Evolutionary conservation across 1,139 yeast species (phyloP).

Genomic region (Chernovozyma sophiae-reginae): DNA sequence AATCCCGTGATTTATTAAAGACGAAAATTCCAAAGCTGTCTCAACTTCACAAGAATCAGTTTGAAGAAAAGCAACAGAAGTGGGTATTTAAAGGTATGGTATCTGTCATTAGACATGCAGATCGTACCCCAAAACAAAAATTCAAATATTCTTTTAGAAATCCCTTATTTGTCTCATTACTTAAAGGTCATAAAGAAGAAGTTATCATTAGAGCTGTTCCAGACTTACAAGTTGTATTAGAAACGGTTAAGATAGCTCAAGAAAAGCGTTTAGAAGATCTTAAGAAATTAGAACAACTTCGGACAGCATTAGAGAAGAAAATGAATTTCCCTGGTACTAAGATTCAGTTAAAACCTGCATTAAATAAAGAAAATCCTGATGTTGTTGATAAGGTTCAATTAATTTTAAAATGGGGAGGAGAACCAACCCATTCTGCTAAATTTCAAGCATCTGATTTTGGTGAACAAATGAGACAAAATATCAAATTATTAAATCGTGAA

Average conservation of each 20-base stretch:
- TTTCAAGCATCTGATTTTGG: constrained; percentile 95
- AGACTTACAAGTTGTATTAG: constrained; percentile 79
- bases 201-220: constrained; percentile 89
- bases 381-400: constrained; percentile 89
- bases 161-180: constrained; percentile 75
- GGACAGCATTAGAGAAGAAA: constrained; percentile 83
- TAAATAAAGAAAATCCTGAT: constrained; percentile 58
- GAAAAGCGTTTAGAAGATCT: constrained; percentile 76
- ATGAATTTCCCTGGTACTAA: constrained; percentile 93
- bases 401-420: constrained; percentile 98
- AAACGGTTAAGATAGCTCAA: constrained; percentile 79
- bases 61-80: constrained; percentile 84
- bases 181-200: constrained; percentile 94
- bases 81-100: constrained; percentile 97
- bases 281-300: constrained; percentile 68
- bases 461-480: constrained; percentile 90
- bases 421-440: constrained; percentile 95
- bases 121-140: constrained; percentile 98
- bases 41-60: constrained; percentile 37
- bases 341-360: constrained; percentile 88
- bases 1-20: constrained; percentile 38
- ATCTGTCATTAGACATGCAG: constrained; percentile 92
- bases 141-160: constrained; percentile 92
- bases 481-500: constrained; percentile 77
- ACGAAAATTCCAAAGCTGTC: constrained; percentile 36